These are phyloP conservation scores for Hordeum marinum DNA, from an alignment of 176 grass and related monocot species.

Conservation along the genomic window DNA sequence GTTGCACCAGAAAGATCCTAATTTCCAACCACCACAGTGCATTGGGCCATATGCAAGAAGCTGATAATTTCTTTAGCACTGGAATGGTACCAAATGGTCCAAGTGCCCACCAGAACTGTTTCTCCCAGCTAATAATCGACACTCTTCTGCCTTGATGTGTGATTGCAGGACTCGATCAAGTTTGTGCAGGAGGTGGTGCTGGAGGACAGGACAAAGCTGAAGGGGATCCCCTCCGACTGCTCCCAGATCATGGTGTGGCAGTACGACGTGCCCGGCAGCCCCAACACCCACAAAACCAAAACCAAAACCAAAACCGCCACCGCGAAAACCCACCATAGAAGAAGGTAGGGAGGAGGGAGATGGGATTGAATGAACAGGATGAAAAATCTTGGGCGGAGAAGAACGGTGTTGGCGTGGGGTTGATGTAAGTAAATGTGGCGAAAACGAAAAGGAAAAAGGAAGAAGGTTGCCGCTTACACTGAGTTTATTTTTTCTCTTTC, in stretches of 20 bases:
- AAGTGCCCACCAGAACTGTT: not conserved
- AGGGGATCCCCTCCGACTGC: conserved; percentile 78
- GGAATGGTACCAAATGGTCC: not conserved
- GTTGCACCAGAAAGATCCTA: conserved; percentile 13
- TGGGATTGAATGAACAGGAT: not conserved
- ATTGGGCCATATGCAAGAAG: conserved; percentile 1
- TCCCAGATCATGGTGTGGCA: conserved; percentile 92
- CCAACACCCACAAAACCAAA: not conserved
- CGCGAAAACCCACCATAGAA: conserved; percentile 47
- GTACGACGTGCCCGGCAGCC: conserved; percentile 35
- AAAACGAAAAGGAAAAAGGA: conserved; percentile 29
- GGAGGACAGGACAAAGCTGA: conserved; percentile 73
- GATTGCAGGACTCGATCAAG: conserved; percentile 77
- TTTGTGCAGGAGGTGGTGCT: conserved; percentile 89
- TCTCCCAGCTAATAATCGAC: not conserved
- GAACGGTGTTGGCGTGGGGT: conserved; percentile 5
- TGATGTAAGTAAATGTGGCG: conserved; percentile 89
- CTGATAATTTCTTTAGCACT: conserved; percentile 12
- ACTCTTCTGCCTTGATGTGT: not conserved
- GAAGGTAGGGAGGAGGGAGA: conserved; percentile 22
- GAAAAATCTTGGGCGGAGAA: not conserved
- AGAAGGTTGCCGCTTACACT: conserved; percentile 33
- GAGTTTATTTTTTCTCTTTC: conserved; percentile 6
- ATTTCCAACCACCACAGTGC: not conserved
- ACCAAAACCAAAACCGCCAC: conserved; percentile 5